Conservation (phyloP, 2,329 filamentous ascomycete species). For the Colletotrichum sp. region DNA sequence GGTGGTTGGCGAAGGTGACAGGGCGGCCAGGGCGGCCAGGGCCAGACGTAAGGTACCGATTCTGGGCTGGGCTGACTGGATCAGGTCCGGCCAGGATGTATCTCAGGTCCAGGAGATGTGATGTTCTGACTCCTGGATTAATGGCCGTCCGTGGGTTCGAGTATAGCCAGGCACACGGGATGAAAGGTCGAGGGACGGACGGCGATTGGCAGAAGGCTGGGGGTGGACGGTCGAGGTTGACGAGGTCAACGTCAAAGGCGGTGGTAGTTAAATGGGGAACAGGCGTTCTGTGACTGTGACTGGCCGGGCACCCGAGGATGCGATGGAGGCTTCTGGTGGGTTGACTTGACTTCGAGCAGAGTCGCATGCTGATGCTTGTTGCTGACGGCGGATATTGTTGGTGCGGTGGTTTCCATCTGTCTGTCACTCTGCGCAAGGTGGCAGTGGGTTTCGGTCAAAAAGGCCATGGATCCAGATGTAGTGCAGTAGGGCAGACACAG, state of each 20-base stretch:
- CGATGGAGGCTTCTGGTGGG: not conserved
- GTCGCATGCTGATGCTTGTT: not conserved
- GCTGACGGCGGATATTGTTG: not conserved
- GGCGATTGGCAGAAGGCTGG: slow-evolving; percentile 8
- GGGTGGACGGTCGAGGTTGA: not conserved
- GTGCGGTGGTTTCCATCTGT: not conserved
- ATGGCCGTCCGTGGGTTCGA: not conserved
- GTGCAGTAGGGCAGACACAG: not conserved
- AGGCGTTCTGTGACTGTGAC: not conserved
- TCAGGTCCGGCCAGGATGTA: not conserved
- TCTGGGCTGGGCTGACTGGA: not conserved
- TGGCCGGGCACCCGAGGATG: not conserved
- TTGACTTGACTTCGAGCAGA: not conserved
- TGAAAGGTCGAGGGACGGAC: not conserved
- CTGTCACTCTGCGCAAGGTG: not conserved
- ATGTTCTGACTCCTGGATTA: not conserved
- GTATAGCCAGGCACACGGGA: slow-evolving; percentile 15
- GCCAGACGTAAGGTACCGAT: slow-evolving; percentile 20
- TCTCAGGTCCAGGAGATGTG: not conserved
- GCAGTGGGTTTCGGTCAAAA: not conserved
- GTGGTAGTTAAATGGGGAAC: not conserved
- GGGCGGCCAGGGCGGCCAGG: slow-evolving; percentile 5
- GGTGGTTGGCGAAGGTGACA: slow-evolving; percentile 13
- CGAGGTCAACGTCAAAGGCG: slow-evolving; percentile 10
- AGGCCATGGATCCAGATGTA: not conserved